phyloP scores from a whole-genome alignment of 257 asterid species.

The Capsicum rhomboideum region DNA sequence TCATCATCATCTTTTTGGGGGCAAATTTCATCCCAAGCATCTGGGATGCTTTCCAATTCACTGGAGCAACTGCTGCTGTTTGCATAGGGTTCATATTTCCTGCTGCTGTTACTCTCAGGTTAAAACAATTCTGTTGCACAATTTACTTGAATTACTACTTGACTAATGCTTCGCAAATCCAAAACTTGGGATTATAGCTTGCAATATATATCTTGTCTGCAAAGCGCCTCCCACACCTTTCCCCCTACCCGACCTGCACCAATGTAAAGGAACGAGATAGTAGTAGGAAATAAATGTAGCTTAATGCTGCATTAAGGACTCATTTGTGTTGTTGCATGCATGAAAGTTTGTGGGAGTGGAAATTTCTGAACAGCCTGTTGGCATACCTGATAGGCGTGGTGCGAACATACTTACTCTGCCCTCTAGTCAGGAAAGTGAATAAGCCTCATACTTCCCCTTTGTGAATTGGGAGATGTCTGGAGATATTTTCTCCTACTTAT shows the following conservation, averaged over 20 bases:
- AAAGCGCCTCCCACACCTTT: neutral
- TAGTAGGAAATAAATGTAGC: neutral
- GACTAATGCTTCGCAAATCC: neutral
- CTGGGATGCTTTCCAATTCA: slow-evolving; percentile 96
- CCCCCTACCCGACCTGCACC: neutral
- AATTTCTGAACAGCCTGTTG: neutral
- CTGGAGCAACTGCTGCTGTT: slow-evolving; percentile 93
- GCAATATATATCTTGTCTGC: neutral
- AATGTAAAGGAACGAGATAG: neutral
- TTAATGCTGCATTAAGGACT: neutral
- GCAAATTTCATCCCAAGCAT: slow-evolving; percentile 91
- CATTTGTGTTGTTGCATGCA: neutral
- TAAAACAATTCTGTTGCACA: neutral
- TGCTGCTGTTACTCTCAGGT: slow-evolving; percentile 62
- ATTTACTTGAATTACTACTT: neutral
- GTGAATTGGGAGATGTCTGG: neutral
- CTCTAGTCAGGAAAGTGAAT: neutral
- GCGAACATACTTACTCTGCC: neutral
- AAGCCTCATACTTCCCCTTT: neutral
- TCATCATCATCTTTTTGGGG: slow-evolving; percentile 47
- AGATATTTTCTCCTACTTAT: neutral
- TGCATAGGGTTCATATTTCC: slow-evolving; percentile 80
- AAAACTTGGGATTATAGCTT: neutral
- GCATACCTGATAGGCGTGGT: neutral
- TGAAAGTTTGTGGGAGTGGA: neutral